phyloP scores from a whole-genome alignment of 768 basidiomycete species.

The Leccinum uliginosum region DNA sequence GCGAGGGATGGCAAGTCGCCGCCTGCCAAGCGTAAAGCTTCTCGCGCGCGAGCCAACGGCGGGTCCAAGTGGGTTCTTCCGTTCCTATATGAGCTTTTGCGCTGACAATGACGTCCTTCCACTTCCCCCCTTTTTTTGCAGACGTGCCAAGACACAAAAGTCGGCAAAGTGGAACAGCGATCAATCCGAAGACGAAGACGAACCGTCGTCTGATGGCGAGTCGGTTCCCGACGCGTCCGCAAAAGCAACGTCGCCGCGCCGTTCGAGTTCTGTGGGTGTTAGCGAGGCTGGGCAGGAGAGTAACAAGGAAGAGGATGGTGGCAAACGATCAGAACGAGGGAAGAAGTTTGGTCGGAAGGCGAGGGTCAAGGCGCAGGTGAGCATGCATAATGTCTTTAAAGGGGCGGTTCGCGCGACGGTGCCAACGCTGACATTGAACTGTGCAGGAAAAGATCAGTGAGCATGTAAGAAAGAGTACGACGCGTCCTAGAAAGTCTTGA shows the following conservation, averaged over 20 bases:
- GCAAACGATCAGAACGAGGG: slow-evolving; percentile 26
- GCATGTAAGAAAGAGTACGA: slow-evolving; percentile 20
- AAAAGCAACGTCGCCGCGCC: slow-evolving; percentile 17
- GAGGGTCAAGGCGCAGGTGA: slow-evolving; percentile 38
- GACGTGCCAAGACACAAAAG: slow-evolving; percentile 28
- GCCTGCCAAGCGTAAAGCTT: slow-evolving; percentile 51
- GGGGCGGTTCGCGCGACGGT: not conserved
- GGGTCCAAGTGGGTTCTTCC: slow-evolving; percentile 20
- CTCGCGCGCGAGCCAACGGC: slow-evolving; percentile 29
- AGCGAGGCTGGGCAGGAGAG: slow-evolving; percentile 32
- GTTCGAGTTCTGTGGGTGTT: slow-evolving; percentile 33
- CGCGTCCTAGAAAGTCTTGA: slow-evolving; percentile 27
- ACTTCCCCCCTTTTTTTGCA: not conserved
- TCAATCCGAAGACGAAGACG: slow-evolving; percentile 30
- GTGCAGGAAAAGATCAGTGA: slow-evolving; percentile 28
- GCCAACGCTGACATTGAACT: not conserved
- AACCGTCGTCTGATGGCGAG: slow-evolving; percentile 18
- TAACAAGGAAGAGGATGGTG: slow-evolving; percentile 29
- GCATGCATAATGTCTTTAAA: slow-evolving; percentile 1
- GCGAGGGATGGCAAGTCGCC: slow-evolving; percentile 49
- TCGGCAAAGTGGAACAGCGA: slow-evolving; percentile 30
- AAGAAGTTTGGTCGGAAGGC: slow-evolving; percentile 38
- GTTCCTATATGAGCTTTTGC: not conserved
- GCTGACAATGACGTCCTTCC: slow-evolving; percentile 5
- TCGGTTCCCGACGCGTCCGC: slow-evolving; percentile 41